A percentile compares a stretch with the other conserved stretches of the same genome.
phyloP scores from a whole-genome alignment of 148 eudicot genomes.

The Bassia scoparia region DNA sequence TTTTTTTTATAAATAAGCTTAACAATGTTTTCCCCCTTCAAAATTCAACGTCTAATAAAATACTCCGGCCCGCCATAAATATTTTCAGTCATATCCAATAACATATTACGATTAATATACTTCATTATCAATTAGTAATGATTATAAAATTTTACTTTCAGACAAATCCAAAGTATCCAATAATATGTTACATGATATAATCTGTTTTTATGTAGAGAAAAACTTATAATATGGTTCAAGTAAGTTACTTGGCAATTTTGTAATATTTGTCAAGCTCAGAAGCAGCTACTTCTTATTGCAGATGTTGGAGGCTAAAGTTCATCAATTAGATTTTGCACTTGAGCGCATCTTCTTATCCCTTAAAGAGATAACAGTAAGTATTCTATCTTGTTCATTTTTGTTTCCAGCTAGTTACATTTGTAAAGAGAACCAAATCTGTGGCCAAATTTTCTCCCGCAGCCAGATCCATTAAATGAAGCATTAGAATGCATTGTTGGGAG shows the following conservation, averaged over 20 bases:
- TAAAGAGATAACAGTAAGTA: constrained; percentile 70
- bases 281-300: constrained; percentile 31
- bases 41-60: no score
- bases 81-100: no score
- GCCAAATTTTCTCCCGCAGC: constrained; percentile 42
- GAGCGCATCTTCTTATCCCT: constrained; percentile 86
- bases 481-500: constrained; percentile 80
- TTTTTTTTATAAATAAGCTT: no score
- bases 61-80: no score
- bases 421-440: constrained; percentile 12
- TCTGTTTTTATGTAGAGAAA: no score
- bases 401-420: constrained; percentile 2
- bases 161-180: no score
- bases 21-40: no score
- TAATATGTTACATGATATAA: no score
- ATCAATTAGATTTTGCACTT: constrained; percentile 72
- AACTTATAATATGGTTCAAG: not conserved
- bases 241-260: not conserved
- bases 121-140: not conserved
- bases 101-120: no score
- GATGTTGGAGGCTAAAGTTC: constrained; percentile 90
- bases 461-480: constrained; percentile 80
- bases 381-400: constrained; percentile 12
- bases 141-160: no score
- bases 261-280: constrained; percentile 9